Percentiles rank a stretch among this genome's conserved stretches.
Conservation (phyloP, 306 rosid species). For the Glycine latifolia region DNA sequence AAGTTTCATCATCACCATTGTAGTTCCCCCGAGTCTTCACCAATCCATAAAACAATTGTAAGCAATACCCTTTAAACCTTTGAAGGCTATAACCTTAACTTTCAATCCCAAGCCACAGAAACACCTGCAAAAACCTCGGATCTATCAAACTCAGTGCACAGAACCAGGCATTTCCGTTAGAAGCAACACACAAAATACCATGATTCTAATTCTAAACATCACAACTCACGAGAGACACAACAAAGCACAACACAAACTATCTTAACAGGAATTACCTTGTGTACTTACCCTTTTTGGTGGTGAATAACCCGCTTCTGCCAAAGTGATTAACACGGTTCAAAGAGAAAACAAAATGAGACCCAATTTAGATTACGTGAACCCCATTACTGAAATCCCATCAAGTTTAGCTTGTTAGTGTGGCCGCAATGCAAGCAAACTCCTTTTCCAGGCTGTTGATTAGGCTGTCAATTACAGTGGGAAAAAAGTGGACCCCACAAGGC, state of each 20-base stretch:
- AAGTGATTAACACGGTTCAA: constrained; percentile 18
- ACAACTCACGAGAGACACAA: constrained; percentile 10
- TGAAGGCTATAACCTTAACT: constrained; percentile 39
- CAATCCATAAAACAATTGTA: constrained; percentile 38
- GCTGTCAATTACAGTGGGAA: constrained; percentile 52
- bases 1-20: constrained; percentile 59
- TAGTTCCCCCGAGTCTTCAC: constrained; percentile 27
- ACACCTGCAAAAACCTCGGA: constrained; percentile 53
- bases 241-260: background rate
- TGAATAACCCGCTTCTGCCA: constrained; percentile 7
- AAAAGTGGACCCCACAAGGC: constrained; percentile 51
- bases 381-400: constrained; percentile 44
- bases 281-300: constrained; percentile 36
- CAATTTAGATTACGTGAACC: constrained; percentile 46
- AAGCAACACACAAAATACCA: constrained; percentile 34
- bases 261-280: background rate
- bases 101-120: constrained; percentile 45
- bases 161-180: constrained; percentile 43
- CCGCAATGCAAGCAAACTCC: constrained; percentile 48
- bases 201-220: constrained; percentile 21
- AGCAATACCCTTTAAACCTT: constrained; percentile 2
- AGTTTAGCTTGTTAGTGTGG: constrained; percentile 52
- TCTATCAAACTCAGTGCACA: constrained; percentile 46
- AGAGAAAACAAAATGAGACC: constrained; percentile 27
- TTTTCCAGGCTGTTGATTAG: constrained; percentile 62